Conservation (phyloP, 352 stramenopile species). For the Phytophthora gonapodyides region DNA sequence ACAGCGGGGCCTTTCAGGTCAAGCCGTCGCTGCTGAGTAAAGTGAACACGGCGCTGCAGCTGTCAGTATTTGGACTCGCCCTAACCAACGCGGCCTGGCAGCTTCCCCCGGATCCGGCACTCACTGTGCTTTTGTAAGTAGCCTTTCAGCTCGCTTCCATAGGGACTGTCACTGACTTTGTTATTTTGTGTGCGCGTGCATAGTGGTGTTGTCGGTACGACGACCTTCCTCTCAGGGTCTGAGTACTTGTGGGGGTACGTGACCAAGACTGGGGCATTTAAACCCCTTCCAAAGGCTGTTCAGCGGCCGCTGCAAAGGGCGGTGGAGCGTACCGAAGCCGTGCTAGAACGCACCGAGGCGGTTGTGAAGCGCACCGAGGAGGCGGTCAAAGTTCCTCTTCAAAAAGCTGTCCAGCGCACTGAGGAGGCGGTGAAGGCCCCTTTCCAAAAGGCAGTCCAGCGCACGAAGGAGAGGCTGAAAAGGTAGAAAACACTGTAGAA, state of each 20-base stretch:
- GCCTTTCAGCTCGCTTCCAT: slow-evolving; percentile 6
- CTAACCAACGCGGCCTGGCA: slow-evolving; percentile 79
- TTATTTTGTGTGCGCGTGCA: slow-evolving; percentile 5
- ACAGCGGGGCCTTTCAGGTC: slow-evolving; percentile 74
- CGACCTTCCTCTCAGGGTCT: slow-evolving; percentile 75
- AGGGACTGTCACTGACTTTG: slow-evolving; percentile 3
- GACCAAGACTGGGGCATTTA: slow-evolving; percentile 72
- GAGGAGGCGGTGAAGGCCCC: slow-evolving; percentile 31
- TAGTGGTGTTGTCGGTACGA: slow-evolving; percentile 69
- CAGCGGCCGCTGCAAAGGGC: slow-evolving; percentile 30
- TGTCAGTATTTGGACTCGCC: slow-evolving; percentile 72
- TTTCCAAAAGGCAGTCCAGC: slow-evolving; percentile 29
- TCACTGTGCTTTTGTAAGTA: slow-evolving; percentile 73
- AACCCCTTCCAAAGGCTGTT: slow-evolving; percentile 47
- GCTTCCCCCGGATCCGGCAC: slow-evolving; percentile 55
- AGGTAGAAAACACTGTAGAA: slow-evolving; percentile 35
- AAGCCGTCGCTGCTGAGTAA: slow-evolving; percentile 77
- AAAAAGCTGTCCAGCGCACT: slow-evolving; percentile 39
- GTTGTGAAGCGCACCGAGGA: slow-evolving; percentile 42
- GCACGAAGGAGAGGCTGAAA: slow-evolving; percentile 35
- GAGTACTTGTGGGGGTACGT: slow-evolving; percentile 81
- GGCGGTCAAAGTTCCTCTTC: slow-evolving; percentile 23
- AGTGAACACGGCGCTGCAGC: slow-evolving; percentile 80
- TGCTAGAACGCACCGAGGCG: slow-evolving; percentile 29
- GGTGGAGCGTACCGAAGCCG: slow-evolving; percentile 38